These are phyloP conservation scores for Hippophae gyantsensis DNA, from an alignment of 306 rosid genomes.

Conservation along the genomic window DNA sequence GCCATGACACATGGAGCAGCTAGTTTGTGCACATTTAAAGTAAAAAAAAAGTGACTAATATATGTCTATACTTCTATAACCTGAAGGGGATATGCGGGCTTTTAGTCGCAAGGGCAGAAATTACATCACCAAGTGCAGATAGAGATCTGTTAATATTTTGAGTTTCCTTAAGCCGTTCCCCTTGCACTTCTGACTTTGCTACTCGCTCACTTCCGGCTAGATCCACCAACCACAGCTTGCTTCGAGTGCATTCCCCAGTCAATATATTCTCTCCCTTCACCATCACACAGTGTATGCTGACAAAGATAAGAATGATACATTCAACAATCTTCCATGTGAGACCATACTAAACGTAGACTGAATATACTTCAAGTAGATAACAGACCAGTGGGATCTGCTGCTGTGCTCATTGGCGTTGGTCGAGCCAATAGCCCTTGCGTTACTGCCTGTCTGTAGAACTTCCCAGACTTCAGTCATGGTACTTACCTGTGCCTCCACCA, in stretches of 20 bases:
- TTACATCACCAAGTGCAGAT: slow-evolving; percentile 97
- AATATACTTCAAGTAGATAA: slow-evolving; percentile 1
- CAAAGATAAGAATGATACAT: slow-evolving; percentile 7
- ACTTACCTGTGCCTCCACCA: slow-evolving; percentile 79
- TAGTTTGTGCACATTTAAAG: slow-evolving; percentile 5
- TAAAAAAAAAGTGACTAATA: slow-evolving; percentile 12
- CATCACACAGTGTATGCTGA: slow-evolving; percentile 95
- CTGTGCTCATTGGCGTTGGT: slow-evolving; percentile 91
- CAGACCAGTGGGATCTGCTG: slow-evolving; percentile 91
- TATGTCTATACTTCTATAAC: slow-evolving; percentile 22
- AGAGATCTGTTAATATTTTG: slow-evolving; percentile 91
- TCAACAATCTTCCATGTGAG: slow-evolving; percentile 17
- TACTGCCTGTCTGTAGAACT: slow-evolving; percentile 90
- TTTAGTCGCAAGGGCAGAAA: slow-evolving; percentile 89
- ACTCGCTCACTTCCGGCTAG: slow-evolving; percentile 96
- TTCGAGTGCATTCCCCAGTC: slow-evolving; percentile 78
- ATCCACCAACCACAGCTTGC: slow-evolving; percentile 96
- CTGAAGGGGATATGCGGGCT: slow-evolving; percentile 88
- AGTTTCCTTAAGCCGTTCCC: slow-evolving; percentile 90
- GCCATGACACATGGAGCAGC: not conserved
- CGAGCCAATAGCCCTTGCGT: slow-evolving; percentile 87
- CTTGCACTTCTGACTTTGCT: slow-evolving; percentile 91
- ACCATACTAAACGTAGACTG: not conserved
- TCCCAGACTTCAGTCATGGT: slow-evolving; percentile 92
- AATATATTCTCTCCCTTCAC: slow-evolving; percentile 92